phyloP scores from a whole-genome alignment of 352 stramenopile species.

The Globisporangium nodosum region DNA sequence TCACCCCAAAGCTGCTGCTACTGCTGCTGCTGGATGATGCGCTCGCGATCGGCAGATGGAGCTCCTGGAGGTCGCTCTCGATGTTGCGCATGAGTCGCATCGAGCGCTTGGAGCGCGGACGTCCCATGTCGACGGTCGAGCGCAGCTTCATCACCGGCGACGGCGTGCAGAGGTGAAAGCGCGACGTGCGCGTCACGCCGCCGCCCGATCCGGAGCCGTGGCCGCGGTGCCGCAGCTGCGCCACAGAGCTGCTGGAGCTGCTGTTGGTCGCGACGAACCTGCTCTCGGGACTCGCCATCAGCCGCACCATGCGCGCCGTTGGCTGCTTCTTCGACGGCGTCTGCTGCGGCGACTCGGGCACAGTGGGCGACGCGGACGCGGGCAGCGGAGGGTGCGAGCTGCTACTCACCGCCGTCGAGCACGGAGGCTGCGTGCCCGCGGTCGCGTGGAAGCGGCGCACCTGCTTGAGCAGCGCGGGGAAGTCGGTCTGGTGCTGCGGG shows the following conservation, averaged over 20 bases:
- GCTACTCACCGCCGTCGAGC: not conserved
- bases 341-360: conserved; percentile 2
- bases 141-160: conserved; percentile 79
- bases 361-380: not conserved
- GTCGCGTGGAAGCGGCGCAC: conserved; percentile 28
- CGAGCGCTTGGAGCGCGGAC: conserved; percentile 58
- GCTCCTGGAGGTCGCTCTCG: conserved; percentile 41
- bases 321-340: conserved; percentile 10
- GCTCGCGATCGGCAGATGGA: conserved; percentile 6
- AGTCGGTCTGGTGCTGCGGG: conserved; percentile 24
- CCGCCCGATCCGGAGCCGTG: conserved; percentile 10
- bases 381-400: not conserved
- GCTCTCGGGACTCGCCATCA: conserved; percentile 27
- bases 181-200: conserved; percentile 21
- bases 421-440: not conserved
- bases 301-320: conserved; percentile 18
- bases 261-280: conserved; percentile 23
- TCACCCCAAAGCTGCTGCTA: not conserved
- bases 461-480: conserved; percentile 34
- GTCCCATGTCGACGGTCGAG: conserved; percentile 72
- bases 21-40: not conserved
- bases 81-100: conserved; percentile 45
- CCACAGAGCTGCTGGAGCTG: not conserved
- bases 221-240: conserved; percentile 9
- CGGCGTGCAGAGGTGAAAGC: conserved; percentile 69